These are phyloP conservation scores for Candida glucosophila DNA, from an alignment of 1,139 yeast species.

Conservation along the genomic window DNA sequence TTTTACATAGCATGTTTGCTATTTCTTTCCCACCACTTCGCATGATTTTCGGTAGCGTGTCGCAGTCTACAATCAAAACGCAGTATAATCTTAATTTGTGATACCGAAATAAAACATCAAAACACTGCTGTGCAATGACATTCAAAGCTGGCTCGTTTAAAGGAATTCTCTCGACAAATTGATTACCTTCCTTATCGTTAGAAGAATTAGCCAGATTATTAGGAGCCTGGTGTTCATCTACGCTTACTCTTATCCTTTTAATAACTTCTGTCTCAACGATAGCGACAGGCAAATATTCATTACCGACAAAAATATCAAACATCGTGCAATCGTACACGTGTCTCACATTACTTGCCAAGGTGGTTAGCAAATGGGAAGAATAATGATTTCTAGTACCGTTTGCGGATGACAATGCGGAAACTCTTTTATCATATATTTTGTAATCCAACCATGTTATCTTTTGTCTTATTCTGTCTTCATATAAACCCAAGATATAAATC, in stretches of 20 bases:
- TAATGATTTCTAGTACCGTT: slow-evolving; percentile 60
- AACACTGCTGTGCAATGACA: slow-evolving; percentile 67
- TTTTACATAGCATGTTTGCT: slow-evolving; percentile 88
- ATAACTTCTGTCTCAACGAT: slow-evolving; percentile 82
- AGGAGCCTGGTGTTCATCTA: slow-evolving; percentile 10
- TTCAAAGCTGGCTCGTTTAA: slow-evolving; percentile 55
- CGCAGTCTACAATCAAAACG: slow-evolving; percentile 72
- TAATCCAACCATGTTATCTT: slow-evolving; percentile 57
- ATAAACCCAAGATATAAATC: slow-evolving; percentile 78
- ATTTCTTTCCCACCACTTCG: slow-evolving; percentile 84
- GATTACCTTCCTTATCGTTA: slow-evolving; percentile 9
- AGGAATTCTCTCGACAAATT: slow-evolving; percentile 26
- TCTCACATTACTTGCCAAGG: slow-evolving; percentile 75
- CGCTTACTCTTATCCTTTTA: slow-evolving; percentile 23
- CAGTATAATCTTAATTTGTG: slow-evolving; percentile 79
- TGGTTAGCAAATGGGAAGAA: slow-evolving; percentile 73
- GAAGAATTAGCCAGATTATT: too few relatives aligned
- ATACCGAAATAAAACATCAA: slow-evolving; percentile 56
- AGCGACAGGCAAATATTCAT: slow-evolving; percentile 79
- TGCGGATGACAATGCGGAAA: slow-evolving; percentile 24
- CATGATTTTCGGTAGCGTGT: slow-evolving; percentile 73
- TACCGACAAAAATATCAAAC: slow-evolving; percentile 78
- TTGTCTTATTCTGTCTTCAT: slow-evolving; percentile 87
- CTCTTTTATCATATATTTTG: slow-evolving; percentile 23
- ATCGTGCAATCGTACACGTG: slow-evolving; percentile 86